These are phyloP conservation scores for Cucurbita maxima DNA, from an alignment of 306 rosid species.

Conservation along the genomic window DNA sequence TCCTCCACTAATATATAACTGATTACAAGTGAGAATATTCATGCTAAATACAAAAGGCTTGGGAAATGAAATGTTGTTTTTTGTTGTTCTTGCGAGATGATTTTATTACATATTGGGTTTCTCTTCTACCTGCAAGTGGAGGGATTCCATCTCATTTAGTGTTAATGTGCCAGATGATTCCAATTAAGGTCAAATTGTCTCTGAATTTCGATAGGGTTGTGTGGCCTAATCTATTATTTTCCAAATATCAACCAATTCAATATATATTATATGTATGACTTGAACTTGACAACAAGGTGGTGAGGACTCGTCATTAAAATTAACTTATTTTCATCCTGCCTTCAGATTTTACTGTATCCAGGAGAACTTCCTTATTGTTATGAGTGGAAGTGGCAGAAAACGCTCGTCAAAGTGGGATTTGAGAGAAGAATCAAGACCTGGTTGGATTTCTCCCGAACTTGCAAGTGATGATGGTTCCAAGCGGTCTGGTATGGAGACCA, in stretches of 20 bases:
- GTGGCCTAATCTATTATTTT: neutral
- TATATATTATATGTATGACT: neutral
- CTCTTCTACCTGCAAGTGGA: neutral
- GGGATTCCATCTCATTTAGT: neutral
- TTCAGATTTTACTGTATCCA: slow-evolving; percentile 26
- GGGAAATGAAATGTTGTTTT: neutral
- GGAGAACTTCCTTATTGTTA: slow-evolving; percentile 20
- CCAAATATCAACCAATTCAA: neutral
- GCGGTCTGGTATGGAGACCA: slow-evolving; percentile 41
- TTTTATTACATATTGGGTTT: neutral
- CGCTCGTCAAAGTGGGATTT: slow-evolving; percentile 70
- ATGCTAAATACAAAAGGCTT: neutral
- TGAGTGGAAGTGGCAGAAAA: slow-evolving; percentile 73
- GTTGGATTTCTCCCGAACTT: slow-evolving; percentile 47
- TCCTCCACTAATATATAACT: neutral
- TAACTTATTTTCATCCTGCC: slow-evolving; percentile 11
- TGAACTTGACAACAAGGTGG: neutral
- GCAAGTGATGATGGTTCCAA: slow-evolving; percentile 43
- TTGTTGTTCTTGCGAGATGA: neutral
- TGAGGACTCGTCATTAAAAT: neutral
- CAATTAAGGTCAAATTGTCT: neutral
- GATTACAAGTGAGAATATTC: neutral
- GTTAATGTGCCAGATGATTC: neutral
- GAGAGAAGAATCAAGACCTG: slow-evolving; percentile 42
- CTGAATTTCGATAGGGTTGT: neutral